Conservation (phyloP, 352 stramenopile species). For the Globisporangium canariense region DNA sequence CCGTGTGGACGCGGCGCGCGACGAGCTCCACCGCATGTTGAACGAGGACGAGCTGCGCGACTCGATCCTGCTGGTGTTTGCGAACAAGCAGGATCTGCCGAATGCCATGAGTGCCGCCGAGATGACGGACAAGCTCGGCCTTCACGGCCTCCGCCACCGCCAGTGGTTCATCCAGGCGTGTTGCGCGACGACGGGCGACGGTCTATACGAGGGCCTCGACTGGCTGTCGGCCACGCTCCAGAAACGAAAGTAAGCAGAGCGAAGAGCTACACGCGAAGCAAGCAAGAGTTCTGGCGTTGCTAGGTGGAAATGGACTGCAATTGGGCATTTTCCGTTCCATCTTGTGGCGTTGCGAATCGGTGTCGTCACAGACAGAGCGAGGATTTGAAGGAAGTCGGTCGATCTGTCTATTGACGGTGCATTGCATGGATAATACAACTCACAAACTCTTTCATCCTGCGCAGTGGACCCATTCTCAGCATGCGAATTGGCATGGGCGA, state of each 20-base stretch:
- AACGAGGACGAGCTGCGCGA: slow-evolving; percentile 98
- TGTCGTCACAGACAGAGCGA: not conserved
- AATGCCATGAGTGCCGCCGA: slow-evolving; percentile 97
- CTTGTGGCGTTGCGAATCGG: not conserved
- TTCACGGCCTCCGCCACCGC: slow-evolving; percentile 95
- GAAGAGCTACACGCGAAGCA: slow-evolving; percentile 1
- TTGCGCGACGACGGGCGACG: slow-evolving; percentile 98
- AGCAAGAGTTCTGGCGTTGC: not conserved
- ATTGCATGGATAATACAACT: slow-evolving; percentile 9
- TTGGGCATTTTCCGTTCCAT: no score
- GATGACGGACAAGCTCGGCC: slow-evolving; percentile 98
- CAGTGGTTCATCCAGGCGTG: slow-evolving; percentile 99
- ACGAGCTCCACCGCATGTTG: slow-evolving; percentile 98
- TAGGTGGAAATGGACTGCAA: not conserved
- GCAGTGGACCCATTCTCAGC: not conserved
- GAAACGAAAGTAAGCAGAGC: slow-evolving; percentile 66
- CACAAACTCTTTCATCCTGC: not conserved
- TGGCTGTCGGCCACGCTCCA: slow-evolving; percentile 93
- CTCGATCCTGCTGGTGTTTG: slow-evolving; percentile 97
- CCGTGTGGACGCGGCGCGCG: slow-evolving; percentile 95
- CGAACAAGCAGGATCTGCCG: slow-evolving; percentile 99
- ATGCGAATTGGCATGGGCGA: not conserved
- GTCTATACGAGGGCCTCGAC: slow-evolving; percentile 99
- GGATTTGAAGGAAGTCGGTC: not conserved
- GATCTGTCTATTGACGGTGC: not conserved